A percentile compares a stretch with the other conserved stretches of the same genome.
Conservation (phyloP, 1,139 yeast genomes). For the Scheffersomyces illinoinensis region DNA sequence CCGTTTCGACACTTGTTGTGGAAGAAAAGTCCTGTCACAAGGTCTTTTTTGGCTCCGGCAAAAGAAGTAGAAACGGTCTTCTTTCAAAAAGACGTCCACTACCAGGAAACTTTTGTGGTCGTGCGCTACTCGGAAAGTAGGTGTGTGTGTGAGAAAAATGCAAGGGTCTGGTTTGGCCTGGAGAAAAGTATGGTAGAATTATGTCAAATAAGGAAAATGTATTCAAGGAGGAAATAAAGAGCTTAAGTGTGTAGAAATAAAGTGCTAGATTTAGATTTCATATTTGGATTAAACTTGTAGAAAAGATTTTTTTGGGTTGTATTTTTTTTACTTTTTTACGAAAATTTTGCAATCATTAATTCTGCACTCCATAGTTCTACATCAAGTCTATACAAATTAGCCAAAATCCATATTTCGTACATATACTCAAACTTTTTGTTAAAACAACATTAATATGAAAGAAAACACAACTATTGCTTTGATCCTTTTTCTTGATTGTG, state of each 20-base stretch:
- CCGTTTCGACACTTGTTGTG: slow-evolving; percentile 2
- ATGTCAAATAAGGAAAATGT: neutral
- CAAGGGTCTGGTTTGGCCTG: neutral
- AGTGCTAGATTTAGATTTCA: too few relatives aligned
- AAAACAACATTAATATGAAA: neutral
- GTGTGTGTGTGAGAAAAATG: neutral
- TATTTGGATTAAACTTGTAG: too few relatives aligned
- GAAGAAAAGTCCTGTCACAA: neutral
- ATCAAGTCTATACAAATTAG: too few relatives aligned
- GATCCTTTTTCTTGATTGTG: too few relatives aligned
- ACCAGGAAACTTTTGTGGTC: neutral
- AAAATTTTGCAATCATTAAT: neutral
- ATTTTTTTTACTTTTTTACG: neutral
- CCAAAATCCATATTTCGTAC: too few relatives aligned
- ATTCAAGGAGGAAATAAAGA: neutral
- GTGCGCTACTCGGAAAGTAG: neutral
- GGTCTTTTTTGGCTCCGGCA: neutral
- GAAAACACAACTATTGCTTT: neutral
- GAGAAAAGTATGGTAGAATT: neutral
- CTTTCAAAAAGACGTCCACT: neutral
- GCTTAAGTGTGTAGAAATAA: too few relatives aligned
- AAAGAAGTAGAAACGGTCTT: neutral
- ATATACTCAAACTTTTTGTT: neutral
- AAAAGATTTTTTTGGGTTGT: neutral
- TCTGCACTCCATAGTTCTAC: too few relatives aligned